These are phyloP conservation scores for Scutellaria barbata DNA, from an alignment of 257 asterid genomes.

Conservation along the genomic window DNA sequence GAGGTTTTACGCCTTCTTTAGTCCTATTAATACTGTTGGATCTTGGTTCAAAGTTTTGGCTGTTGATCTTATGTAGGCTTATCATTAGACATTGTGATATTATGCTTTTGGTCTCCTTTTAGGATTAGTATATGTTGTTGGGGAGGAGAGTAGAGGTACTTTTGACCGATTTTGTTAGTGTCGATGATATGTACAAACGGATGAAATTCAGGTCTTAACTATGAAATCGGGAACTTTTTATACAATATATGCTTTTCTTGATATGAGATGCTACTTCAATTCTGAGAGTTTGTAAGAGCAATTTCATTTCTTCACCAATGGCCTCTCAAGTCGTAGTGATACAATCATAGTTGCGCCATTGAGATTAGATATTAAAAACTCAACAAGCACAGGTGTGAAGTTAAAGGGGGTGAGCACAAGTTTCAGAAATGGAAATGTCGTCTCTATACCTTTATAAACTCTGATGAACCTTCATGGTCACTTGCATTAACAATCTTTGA, in stretches of 20 bases:
- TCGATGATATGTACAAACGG: slow-evolving; percentile 14
- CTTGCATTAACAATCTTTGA: no score
- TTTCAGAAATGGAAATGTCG: no score
- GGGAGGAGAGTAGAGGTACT: slow-evolving; percentile 14
- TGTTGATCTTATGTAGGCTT: slow-evolving; percentile 16
- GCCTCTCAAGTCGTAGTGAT: slow-evolving; percentile 21
- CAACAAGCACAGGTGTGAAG: not conserved
- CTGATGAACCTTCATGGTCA: no score
- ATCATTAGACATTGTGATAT: slow-evolving; percentile 10
- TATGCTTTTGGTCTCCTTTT: not conserved
- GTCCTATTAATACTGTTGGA: slow-evolving; percentile 14
- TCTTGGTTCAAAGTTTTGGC: slow-evolving; percentile 20
- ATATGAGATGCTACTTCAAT: slow-evolving; percentile 12
- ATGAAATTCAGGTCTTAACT: slow-evolving; percentile 10
- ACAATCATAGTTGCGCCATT: slow-evolving; percentile 8
- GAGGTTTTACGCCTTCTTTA: not conserved
- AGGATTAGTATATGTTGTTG: slow-evolving; percentile 19
- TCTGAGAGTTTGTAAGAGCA: slow-evolving; percentile 11
- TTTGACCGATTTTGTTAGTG: slow-evolving; percentile 13
- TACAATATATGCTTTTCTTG: not conserved
- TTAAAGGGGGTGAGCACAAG: not conserved
- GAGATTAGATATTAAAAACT: slow-evolving; percentile 4
- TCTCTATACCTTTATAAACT: no score
- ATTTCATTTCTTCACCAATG: slow-evolving; percentile 4
- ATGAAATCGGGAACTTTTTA: not conserved